phyloP scores from a whole-genome alignment of 2,329 filamentous ascomycete genomes.

The Epichloe uncinata region DNA sequence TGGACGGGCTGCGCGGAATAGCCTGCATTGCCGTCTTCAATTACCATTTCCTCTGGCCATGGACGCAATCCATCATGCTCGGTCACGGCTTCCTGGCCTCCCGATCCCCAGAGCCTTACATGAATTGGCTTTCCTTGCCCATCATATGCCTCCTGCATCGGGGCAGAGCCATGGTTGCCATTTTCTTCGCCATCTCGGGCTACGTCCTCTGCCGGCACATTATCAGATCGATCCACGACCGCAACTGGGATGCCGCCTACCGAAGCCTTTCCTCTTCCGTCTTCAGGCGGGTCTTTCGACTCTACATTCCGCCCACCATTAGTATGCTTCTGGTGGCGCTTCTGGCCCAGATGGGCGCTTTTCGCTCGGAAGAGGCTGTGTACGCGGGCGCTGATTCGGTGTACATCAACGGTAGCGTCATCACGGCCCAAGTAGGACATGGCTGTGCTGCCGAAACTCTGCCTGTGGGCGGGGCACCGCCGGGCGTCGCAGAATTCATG shows the following conservation, averaged over 20 bases:
- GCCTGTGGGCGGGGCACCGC: neutral
- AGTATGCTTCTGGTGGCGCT: constrained; percentile 27
- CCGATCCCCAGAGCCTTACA: constrained; percentile 21
- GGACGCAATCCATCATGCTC: constrained; percentile 27
- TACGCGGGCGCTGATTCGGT: constrained; percentile 24
- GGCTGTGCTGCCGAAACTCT: neutral
- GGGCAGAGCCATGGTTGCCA: constrained; percentile 27
- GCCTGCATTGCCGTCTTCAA: constrained; percentile 30
- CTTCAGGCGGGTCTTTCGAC: constrained; percentile 25
- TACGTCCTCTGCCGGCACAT: constrained; percentile 28
- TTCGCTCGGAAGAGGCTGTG: constrained; percentile 21
- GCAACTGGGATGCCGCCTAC: constrained; percentile 21
- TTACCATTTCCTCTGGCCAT: constrained; percentile 29
- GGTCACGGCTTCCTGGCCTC: constrained; percentile 25
- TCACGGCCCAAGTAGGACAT: neutral
- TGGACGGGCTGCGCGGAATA: constrained; percentile 28
- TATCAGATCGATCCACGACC: constrained; percentile 22
- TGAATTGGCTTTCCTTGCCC: constrained; percentile 20
- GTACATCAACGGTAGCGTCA: constrained; percentile 20
- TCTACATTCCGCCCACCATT: constrained; percentile 26
- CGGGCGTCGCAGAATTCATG: neutral
- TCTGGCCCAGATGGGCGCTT: constrained; percentile 24
- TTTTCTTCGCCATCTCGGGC: constrained; percentile 31
- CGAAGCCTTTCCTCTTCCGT: constrained; percentile 23
- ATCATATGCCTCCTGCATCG: constrained; percentile 27